Base-by-base conservation (phyloP, 129 eudicot species). In the Sambucus nigra region DNA sequence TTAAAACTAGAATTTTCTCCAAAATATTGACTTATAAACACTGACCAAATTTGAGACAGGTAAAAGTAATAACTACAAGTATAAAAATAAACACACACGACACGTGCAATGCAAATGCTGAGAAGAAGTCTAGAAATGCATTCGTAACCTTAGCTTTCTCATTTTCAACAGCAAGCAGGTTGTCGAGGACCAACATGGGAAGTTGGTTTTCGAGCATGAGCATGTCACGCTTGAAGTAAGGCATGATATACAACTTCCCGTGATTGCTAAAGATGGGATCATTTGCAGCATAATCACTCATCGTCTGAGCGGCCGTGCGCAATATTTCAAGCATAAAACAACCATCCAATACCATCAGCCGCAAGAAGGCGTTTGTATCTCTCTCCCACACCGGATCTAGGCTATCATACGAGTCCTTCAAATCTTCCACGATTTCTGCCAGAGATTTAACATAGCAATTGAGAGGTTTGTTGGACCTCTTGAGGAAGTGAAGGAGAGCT, bases 161-260 rank as follows among this genome's bases (percentile, higher is more conserved):
- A 18, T 72, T 69, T 4, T 76, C 62, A 60, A 47, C 70, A 23
- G 68, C 68, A 17, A 69, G 65, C 0, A 84, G 74, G 27, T 59
- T 76, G 16, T 58, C 54, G 21, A 84, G 77, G 44, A 84, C 74
- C 55, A 61, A 16, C 73, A 84, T 54, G 1, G 88, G 88, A 5
- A 84, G 45, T 48, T 84, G 94, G 67, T 84, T 84, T 54, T 80
- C 88, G 2, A 84, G 81, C 82, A 80, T 70, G 51, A 76, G 75
- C 94, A 84, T 80, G 16, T 84, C 94, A 0, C 94, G 81, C 59
- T 63, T 76, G 48, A 84, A 54, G 60, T 69, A 73, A 1, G 85
- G 88, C 75, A 80, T 66, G 45, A 69, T 64, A 25, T 68, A 66
- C 20, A 62, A 65, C 60, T 72, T 73, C 16, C 84, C 77, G 24